Percentiles rank a stretch among this genome's conserved stretches.
These are phyloP conservation scores for Echinosophora koreensis DNA, from an alignment of 306 rosid genomes.

Conservation along the genomic window DNA sequence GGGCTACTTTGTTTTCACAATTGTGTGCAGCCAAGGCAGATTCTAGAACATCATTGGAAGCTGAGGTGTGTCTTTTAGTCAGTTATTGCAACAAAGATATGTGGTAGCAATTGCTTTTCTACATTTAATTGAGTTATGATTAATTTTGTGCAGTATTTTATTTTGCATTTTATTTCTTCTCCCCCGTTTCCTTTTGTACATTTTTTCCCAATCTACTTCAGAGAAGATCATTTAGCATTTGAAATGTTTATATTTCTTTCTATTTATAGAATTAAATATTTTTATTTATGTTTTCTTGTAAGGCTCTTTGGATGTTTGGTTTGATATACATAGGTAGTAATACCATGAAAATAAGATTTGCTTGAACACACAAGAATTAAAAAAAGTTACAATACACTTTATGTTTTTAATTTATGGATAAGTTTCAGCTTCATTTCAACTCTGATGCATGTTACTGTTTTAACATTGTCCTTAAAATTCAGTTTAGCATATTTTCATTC, in stretches of 20 bases:
- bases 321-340: slow-evolving; percentile 13
- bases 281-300: slow-evolving; percentile 3
- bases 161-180: slow-evolving; percentile 1
- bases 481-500: not conserved
- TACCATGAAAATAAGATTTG: slow-evolving; percentile 4
- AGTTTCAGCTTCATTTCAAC: slow-evolving; percentile 12
- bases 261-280: not conserved
- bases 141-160: not conserved
- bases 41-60: slow-evolving; percentile 95
- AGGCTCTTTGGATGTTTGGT: not conserved
- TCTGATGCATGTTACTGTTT: slow-evolving; percentile 5
- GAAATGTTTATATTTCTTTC: slow-evolving; percentile 20
- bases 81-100: slow-evolving; percentile 25
- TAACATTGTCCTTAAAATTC: slow-evolving; percentile 1
- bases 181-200: not conserved
- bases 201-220: not conserved
- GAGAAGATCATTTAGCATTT: slow-evolving; percentile 32
- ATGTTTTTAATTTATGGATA: not conserved
- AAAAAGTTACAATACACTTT: not conserved
- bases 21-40: slow-evolving; percentile 90
- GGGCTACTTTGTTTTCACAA: slow-evolving; percentile 93
- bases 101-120: not conserved
- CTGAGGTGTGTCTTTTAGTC: slow-evolving; percentile 73
- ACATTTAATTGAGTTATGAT: slow-evolving; percentile 20
- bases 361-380: not conserved